Conservation (phyloP, 2,329 filamentous ascomycete genomes). For the Claviceps cyperi region DNA sequence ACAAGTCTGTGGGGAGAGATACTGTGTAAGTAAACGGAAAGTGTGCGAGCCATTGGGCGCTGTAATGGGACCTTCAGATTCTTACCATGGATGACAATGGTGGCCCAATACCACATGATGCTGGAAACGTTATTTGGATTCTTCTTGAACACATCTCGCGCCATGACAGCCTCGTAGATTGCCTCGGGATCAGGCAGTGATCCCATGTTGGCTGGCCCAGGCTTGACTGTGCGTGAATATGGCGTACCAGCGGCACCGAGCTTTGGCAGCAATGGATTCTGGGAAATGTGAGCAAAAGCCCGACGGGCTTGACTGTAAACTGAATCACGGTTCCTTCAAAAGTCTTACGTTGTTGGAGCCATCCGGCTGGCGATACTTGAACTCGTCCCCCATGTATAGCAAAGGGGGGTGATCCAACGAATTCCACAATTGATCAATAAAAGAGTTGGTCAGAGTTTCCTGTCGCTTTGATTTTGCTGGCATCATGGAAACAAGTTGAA, state of each 20-base stretch:
- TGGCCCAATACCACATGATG: constrained; percentile 59
- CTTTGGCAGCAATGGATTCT: constrained; percentile 51
- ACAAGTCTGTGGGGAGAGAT: constrained; percentile 33
- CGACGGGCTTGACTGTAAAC: constrained; percentile 14
- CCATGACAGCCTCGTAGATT: constrained; percentile 50
- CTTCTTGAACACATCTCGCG: constrained; percentile 30
- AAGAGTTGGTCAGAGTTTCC: constrained; percentile 47
- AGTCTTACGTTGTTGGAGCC: constrained; percentile 48
- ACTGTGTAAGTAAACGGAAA: background rate
- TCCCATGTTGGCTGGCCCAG: constrained; percentile 42
- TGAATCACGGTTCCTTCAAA: background rate
- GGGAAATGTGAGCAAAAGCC: constrained; percentile 6
- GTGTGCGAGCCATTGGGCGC: background rate
- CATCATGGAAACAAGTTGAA: constrained; percentile 53
- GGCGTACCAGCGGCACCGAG: constrained; percentile 53
- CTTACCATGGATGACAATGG: constrained; percentile 56
- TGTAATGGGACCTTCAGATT: background rate
- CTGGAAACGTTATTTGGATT: constrained; percentile 62
- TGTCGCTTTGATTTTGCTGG: constrained; percentile 47
- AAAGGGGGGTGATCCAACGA: constrained; percentile 59
- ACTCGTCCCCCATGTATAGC: constrained; percentile 47
- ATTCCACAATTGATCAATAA: constrained; percentile 57
- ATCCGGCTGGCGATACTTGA: constrained; percentile 53
- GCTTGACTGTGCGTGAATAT: constrained; percentile 51
- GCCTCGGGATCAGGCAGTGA: constrained; percentile 52